These are phyloP conservation scores for Kazachstania bromeliacearum DNA, from an alignment of 805 yeast genomes.

Conservation along the genomic window DNA sequence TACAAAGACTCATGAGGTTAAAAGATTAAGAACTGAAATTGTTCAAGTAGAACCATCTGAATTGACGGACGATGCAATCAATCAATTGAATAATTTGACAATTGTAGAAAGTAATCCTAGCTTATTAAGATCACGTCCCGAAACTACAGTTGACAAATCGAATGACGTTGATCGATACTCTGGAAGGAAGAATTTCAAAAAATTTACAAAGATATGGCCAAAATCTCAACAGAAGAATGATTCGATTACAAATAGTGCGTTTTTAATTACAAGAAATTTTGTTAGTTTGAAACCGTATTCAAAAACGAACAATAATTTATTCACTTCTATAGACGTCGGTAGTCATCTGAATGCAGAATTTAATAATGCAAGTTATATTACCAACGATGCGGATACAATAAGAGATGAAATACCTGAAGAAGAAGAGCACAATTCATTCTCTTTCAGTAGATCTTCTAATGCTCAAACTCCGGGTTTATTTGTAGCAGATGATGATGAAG, in stretches of 20 bases:
- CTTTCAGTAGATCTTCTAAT: constrained; percentile 1
- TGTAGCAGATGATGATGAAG: constrained; percentile 14
- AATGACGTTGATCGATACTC: constrained; percentile 13
- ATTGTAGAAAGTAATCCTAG: constrained; percentile 27
- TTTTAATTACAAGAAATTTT: constrained; percentile 27
- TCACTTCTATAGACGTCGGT: background rate
- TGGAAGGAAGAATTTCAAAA: constrained; percentile 34
- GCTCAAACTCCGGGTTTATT: constrained; percentile 6
- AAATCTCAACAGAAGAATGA: constrained; percentile 3
- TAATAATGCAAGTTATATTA: background rate
- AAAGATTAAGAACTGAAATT: constrained; percentile 21
- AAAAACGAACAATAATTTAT: constrained; percentile 2
- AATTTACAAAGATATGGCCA: constrained; percentile 29
- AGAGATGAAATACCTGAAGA: background rate
- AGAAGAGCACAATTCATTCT: constrained; percentile 3
- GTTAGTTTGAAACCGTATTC: constrained; percentile 24
- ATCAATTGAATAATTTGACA: constrained; percentile 27
- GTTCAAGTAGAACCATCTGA: constrained; percentile 21
- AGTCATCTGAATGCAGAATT: constrained; percentile 1
- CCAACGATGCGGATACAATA: background rate
- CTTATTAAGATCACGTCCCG: constrained; percentile 10
- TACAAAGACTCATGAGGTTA: constrained; percentile 24
- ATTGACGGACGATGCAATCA: constrained; percentile 25
- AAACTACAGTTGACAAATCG: background rate
- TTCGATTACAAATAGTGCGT: constrained; percentile 16